A percentile compares a stretch with the other conserved stretches of the same genome.
These are phyloP conservation scores for Sordariomycetes sp. DNA, from an alignment of 2,329 filamentous ascomycete genomes.

Conservation along the genomic window DNA sequence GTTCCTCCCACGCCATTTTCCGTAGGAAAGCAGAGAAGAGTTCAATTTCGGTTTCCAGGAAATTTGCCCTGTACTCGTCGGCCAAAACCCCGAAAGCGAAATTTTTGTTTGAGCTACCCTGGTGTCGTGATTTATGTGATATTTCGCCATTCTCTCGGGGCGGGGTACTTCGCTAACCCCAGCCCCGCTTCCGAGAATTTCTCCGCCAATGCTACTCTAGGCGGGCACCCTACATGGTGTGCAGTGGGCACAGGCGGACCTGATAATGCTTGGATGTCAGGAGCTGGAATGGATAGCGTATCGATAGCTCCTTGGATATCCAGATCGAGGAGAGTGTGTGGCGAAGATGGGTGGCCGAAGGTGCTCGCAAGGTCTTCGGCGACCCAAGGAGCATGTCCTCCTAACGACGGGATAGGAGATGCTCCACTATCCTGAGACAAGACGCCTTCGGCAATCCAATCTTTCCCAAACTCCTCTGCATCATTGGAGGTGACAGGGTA, in stretches of 20 bases:
- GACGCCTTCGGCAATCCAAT: neutral
- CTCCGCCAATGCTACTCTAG: slow-evolving; percentile 16
- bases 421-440: neutral
- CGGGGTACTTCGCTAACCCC: neutral
- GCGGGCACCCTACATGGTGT: slow-evolving; percentile 5
- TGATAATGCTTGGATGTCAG: too few species aligned
- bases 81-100: too few species aligned
- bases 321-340: neutral
- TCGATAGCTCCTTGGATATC: neutral
- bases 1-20: slow-evolving; percentile 28
- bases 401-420: neutral
- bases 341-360: neutral
- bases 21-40: neutral
- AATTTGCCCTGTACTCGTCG: neutral
- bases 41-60: neutral
- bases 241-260: too few species aligned
- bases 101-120: too few species aligned
- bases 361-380: neutral
- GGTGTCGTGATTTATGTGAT: too few species aligned
- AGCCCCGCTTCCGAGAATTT: neutral
- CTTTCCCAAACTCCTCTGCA: neutral
- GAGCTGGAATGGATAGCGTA: too few species aligned
- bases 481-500: neutral
- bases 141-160: neutral
- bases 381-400: neutral